A percentile compares a stretch with the other conserved stretches of the same genome.
These are phyloP conservation scores for Talaromyces adpressus DNA, from an alignment of 495 filamentous ascomycete genomes.

Conservation along the genomic window DNA sequence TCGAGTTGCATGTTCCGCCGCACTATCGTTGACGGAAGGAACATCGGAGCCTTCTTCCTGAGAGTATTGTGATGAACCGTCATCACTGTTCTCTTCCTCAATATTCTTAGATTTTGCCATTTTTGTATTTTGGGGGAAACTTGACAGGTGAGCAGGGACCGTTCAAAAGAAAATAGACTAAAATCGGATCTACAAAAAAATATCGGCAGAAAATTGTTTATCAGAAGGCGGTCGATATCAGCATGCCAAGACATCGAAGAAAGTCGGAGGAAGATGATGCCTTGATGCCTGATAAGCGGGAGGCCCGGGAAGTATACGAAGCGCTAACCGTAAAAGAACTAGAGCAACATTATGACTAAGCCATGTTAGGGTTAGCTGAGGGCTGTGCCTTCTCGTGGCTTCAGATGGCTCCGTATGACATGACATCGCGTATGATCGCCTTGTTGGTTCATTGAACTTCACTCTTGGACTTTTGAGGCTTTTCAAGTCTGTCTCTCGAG, in stretches of 20 bases:
- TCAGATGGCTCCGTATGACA: not conserved
- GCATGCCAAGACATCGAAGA: not conserved
- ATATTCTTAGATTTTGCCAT: not conserved
- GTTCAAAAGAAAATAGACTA: not conserved
- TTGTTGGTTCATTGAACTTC: not conserved
- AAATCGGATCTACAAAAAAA: not conserved
- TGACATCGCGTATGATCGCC: not conserved
- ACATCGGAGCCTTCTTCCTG: not conserved
- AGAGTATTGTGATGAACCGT: not conserved
- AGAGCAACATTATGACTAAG: not conserved
- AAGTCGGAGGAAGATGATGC: not conserved
- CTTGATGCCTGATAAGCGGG: not conserved
- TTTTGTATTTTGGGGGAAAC: not conserved
- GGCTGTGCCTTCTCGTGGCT: not conserved
- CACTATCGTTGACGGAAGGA: not conserved
- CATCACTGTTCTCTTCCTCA: not conserved
- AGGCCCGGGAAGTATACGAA: not conserved
- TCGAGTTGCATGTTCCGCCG: not conserved
- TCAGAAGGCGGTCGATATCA: not conserved
- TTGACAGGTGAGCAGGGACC: not conserved
- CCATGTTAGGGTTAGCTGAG: not conserved
- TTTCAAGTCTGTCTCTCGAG: not conserved
- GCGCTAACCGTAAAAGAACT: not conserved
- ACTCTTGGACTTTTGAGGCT: not conserved
- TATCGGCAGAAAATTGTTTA: slow-evolving; percentile 7